Percentiles rank a stretch among this genome's conserved stretches.
Conservation (phyloP, 192 early-diverging fungal species). For the Gaertneriomyces semiglobifer region DNA sequence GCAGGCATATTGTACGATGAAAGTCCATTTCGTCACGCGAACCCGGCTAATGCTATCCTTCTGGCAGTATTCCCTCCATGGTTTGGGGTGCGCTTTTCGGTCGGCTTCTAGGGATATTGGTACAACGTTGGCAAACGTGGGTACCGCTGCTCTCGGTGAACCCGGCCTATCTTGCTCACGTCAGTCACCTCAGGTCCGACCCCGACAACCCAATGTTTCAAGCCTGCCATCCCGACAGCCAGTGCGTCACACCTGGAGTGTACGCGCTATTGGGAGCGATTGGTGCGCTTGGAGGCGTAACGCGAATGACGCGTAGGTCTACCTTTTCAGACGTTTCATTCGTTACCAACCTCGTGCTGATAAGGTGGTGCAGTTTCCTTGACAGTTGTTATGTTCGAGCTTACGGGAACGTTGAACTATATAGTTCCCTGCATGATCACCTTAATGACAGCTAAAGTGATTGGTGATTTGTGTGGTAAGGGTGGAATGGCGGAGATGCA, state of each 20-base stretch:
- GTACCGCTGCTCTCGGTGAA: background rate
- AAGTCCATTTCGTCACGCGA: background rate
- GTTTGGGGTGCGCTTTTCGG: constrained; percentile 78
- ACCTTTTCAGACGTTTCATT: background rate
- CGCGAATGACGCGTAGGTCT: constrained; percentile 71
- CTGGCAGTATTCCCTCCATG: constrained; percentile 47
- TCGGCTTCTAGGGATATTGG: constrained; percentile 80
- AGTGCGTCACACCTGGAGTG: constrained; percentile 77
- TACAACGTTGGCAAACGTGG: constrained; percentile 68
- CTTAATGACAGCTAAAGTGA: constrained; percentile 61
- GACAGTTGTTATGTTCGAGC: constrained; percentile 98
- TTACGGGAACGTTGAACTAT: constrained; percentile 94
- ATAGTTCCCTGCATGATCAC: constrained; percentile 70
- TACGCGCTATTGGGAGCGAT: constrained; percentile 96
- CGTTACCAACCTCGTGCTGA: no score
- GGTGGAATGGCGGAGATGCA: constrained; percentile 35
- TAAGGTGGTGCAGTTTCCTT: constrained; percentile 26
- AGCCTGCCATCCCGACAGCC: constrained; percentile 40
- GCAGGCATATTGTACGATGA: constrained; percentile 46
- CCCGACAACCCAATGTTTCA: constrained; percentile 37
- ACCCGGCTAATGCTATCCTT: background rate
- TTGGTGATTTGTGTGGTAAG: constrained; percentile 52
- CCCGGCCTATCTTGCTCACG: background rate
- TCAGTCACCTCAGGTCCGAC: constrained; percentile 11
- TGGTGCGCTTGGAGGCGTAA: constrained; percentile 81